Percentiles rank a stretch among this genome's conserved stretches.
Conservation (phyloP, 345 rosid genomes). For the Dovyalis caffra region DNA sequence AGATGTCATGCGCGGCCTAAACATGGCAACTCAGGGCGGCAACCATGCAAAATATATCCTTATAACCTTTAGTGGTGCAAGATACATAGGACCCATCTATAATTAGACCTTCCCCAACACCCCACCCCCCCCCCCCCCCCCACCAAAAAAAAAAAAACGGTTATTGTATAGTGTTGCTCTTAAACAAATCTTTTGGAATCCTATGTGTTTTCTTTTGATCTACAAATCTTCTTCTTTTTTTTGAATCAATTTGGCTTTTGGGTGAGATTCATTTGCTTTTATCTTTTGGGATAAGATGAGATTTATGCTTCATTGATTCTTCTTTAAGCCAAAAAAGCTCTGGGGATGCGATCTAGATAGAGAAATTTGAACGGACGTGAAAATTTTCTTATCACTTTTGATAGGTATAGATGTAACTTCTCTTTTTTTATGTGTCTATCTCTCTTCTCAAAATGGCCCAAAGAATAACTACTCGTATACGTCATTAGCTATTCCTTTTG, state of each 20-base stretch:
- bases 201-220: constrained; percentile 38
- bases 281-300: constrained; percentile 45
- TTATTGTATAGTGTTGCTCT: not conserved
- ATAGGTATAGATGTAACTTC: too few species aligned
- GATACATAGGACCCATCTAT: constrained; percentile 21
- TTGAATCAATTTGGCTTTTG: constrained; percentile 38
- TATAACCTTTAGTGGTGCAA: not conserved
- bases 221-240: constrained; percentile 16
- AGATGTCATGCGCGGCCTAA: constrained; percentile 19
- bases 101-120: not conserved
- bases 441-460: too few species aligned
- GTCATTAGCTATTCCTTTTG: too few species aligned
- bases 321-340: constrained; percentile 23
- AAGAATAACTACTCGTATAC: too few species aligned
- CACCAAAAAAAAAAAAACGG: not conserved
- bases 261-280: constrained; percentile 50
- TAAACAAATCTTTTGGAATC: constrained; percentile 39
- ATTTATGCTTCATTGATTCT: constrained; percentile 42
- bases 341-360: not conserved
- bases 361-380: too few species aligned
- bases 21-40: constrained; percentile 18
- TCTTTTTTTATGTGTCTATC: too few species aligned
- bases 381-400: too few species aligned
- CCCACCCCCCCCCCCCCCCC: too few species aligned
- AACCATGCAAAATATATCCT: constrained; percentile 20